Percentiles rank a stretch among this genome's conserved stretches.
Conservation (phyloP, 2,329 filamentous ascomycete species). For the Ophiocordyceps sinensis region DNA sequence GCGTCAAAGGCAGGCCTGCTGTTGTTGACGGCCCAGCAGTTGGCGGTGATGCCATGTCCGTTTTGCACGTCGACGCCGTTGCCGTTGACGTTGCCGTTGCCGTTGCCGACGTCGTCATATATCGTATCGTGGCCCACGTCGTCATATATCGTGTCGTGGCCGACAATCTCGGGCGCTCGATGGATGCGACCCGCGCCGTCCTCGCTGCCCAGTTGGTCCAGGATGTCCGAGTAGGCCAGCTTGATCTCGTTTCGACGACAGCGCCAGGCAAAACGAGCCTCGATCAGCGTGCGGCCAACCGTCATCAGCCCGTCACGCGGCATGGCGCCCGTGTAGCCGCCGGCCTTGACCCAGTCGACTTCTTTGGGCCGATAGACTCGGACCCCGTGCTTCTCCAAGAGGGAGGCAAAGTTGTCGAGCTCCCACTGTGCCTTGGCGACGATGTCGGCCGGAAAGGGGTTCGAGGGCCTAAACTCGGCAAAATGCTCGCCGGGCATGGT, state of each 20-base stretch:
- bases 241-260: conserved; percentile 1
- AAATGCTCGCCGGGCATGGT: conserved; percentile 1
- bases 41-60: neutral
- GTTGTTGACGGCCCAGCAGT: conserved; percentile 2
- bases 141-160: conserved; percentile 1
- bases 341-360: conserved; percentile 1
- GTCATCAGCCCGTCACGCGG: conserved; percentile 1
- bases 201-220: neutral
- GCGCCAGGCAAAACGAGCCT: neutral
- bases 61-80: too few relatives aligned
- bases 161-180: neutral
- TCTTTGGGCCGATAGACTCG: conserved; percentile 1
- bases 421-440: conserved; percentile 1
- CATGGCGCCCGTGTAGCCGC: conserved; percentile 1
- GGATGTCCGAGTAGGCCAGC: neutral
- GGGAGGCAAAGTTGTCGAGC: conserved; percentile 1
- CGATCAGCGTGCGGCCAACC: neutral
- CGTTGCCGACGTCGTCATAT: too few relatives aligned
- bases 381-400: neutral
- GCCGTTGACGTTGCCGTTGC: neutral
- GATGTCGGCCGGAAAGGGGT: conserved; percentile 1
- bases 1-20: conserved; percentile 2
- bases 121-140: too few relatives aligned
- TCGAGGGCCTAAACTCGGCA: neutral
- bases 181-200: neutral